Evolutionary conservation across 768 basidiomycete genomes (phyloP).

Genomic region (Boletus speciosus): DNA sequence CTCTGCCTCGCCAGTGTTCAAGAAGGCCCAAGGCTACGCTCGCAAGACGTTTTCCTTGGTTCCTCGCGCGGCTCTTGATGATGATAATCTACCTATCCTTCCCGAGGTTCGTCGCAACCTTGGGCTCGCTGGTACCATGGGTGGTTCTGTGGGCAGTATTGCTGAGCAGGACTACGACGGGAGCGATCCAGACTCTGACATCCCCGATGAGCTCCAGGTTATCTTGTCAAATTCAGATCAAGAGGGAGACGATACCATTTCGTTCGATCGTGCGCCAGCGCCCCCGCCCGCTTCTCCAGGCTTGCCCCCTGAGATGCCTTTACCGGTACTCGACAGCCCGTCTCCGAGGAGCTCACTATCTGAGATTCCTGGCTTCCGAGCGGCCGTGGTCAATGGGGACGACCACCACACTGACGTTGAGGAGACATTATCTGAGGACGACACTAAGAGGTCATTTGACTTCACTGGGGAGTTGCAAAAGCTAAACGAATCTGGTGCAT

Average conservation of each 20-base stretch:
- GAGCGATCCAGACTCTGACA: constrained; percentile 71
- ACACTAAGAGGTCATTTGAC: constrained; percentile 79
- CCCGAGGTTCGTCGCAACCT: constrained; percentile 53
- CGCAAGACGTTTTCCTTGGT: constrained; percentile 26
- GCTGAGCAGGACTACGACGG: constrained; percentile 44
- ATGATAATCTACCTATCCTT: constrained; percentile 38
- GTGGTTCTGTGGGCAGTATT: constrained; percentile 51
- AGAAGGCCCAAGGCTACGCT: constrained; percentile 22
- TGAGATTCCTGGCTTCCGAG: constrained; percentile 40
- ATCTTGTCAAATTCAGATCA: constrained; percentile 48
- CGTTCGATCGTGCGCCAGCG: constrained; percentile 16
- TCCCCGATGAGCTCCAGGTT: constrained; percentile 72
- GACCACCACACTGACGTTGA: constrained; percentile 40
- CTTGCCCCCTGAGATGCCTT: constrained; percentile 40
- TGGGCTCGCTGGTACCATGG: constrained; percentile 67
- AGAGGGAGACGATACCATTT: constrained; percentile 41
- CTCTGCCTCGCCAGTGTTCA: constrained; percentile 35
- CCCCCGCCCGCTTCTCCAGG: constrained; percentile 36
- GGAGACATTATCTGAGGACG: constrained; percentile 50
- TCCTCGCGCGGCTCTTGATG: constrained; percentile 11
- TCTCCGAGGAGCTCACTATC: constrained; percentile 14
- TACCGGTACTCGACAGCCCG: constrained; percentile 28
- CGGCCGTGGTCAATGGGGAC: constrained; percentile 45
- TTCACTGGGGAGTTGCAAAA: constrained; percentile 76
- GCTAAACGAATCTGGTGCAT: constrained; percentile 66